Percentiles rank a stretch among this genome's conserved stretches.
These are phyloP conservation scores for Trichoderma aggressivum DNA, from an alignment of 2,329 filamentous ascomycete genomes.

Conservation along the genomic window DNA sequence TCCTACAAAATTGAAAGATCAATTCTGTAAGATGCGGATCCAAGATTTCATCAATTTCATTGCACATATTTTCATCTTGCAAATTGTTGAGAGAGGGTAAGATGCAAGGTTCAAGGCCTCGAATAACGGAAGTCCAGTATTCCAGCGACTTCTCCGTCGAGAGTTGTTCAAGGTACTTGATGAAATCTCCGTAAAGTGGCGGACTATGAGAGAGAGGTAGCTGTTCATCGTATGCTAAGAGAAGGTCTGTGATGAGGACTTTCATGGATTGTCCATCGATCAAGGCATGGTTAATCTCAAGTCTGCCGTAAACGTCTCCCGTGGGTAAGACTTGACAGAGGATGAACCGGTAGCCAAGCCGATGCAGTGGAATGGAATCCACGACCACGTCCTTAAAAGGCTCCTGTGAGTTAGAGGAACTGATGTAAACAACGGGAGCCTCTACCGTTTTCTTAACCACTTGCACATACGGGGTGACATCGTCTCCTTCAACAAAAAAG, in stretches of 20 bases:
- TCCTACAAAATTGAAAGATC: neutral
- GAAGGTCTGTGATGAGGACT: neutral
- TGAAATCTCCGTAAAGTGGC: neutral
- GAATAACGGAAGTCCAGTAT: neutral
- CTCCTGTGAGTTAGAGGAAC: neutral
- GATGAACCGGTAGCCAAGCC: neutral
- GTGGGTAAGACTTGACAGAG: neutral
- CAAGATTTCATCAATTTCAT: neutral
- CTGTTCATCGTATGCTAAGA: neutral
- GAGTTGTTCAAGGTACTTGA: neutral
- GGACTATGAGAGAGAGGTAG: neutral
- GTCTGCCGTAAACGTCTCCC: neutral
- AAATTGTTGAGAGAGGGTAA: neutral
- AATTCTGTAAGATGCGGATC: neutral
- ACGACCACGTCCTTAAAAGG: neutral
- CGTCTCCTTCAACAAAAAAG: neutral
- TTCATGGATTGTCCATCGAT: neutral
- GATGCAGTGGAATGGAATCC: neutral
- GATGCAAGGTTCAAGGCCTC: neutral
- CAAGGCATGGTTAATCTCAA: neutral
- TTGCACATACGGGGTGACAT: neutral
- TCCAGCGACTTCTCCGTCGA: neutral
- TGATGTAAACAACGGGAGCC: neutral
- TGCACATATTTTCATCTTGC: neutral
- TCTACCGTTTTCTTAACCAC: neutral